Base-by-base conservation (phyloP, 2,329 filamentous ascomycete species). In the Sarocladium brachiariae region DNA sequence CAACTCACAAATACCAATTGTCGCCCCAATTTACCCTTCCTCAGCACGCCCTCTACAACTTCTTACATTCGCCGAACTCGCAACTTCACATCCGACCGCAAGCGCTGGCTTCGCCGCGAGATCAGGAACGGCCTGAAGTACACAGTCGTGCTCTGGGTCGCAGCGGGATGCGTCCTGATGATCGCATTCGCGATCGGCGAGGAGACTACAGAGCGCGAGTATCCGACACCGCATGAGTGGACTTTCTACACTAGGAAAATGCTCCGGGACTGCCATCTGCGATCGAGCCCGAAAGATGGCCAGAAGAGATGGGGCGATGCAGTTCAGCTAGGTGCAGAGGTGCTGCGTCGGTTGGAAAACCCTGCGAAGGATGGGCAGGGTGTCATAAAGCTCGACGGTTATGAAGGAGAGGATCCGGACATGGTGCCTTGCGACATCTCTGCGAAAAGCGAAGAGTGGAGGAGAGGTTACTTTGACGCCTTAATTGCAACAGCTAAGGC, bases 211-310 rank as follows among this genome's bases (percentile, higher is more conserved):
- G 90, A 96, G 69, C 77, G 84, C 45, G 73, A 78, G 49, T 88
- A 84, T 63, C 90, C 90, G 0, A 91, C 89, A 1, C 91, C 92
- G 1, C 77, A 80, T 23, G 91, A 95, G 64, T 96, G 91, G 89
- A 72, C 72, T 0, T 86, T 83, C 65, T 69, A 81, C 56, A 88
- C 86, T 41, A 76, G 89, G 21, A 80, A 86, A 67, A 73, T 76
- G 34, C 75, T 87, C 54, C 78, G 89, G 35, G 77, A 79, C 48
- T 86, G 86, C 3, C 78, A 77, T 50, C 74, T 78, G 48, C 74
- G 81, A 38, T 74, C 76, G 13, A 75, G 79, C 10, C 71, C 77
- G n/a, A 73, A 71, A 23, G 73, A 75, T 19, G 68, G 38, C 30
- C 8, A 23, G 27, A 25, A 18, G 30, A 37, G 19, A 18, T 37